phyloP scores from a whole-genome alignment of 495 filamentous ascomycete species.

The Aspergillus sclerotiicarbonarius region DNA sequence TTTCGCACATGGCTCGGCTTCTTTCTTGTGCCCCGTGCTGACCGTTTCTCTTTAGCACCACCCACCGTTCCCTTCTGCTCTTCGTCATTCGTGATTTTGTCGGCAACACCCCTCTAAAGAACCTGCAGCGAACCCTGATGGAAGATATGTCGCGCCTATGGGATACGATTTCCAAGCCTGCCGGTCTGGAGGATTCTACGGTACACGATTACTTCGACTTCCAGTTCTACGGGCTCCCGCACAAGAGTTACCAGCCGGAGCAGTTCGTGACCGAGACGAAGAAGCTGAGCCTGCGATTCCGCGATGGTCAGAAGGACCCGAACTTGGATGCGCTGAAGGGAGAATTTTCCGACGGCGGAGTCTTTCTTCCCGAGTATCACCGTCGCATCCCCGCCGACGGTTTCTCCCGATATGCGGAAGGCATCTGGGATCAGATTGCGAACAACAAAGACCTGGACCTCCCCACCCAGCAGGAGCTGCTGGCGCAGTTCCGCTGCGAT shows the following conservation, averaged over 20 bases:
- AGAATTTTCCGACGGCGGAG: constrained; percentile 72
- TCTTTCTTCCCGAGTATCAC: constrained; percentile 94
- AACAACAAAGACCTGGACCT: constrained; percentile 97
- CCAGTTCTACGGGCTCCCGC: constrained; percentile 90
- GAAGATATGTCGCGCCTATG: constrained; percentile 90
- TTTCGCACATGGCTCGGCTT: constrained; percentile 9
- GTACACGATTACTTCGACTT: constrained; percentile 99
- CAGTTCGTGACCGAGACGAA: constrained; percentile 79
- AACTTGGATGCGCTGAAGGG: constrained; percentile 50
- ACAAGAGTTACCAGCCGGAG: constrained; percentile 96
- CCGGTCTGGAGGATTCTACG: constrained; percentile 79
- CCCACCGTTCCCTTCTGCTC: constrained; percentile 88
- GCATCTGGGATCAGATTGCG: constrained; percentile 97
- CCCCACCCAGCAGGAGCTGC: constrained; percentile 92
- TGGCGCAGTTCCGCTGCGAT: constrained; percentile 96
- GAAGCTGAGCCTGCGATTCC: constrained; percentile 77
- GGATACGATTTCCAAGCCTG: constrained; percentile 85
- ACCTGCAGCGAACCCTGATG: constrained; percentile 83
- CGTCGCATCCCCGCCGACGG: constrained; percentile 94
- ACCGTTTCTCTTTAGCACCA: constrained; percentile 57
- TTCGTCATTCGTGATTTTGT: constrained; percentile 98
- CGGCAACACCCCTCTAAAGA: constrained; percentile 82
- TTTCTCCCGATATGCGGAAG: constrained; percentile 86
- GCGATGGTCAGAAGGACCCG: constrained; percentile 68
- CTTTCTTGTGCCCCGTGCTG: constrained; percentile 17